phyloP scores from a whole-genome alignment of 176 grass and related monocot genomes.

The Saccharum officinarum region DNA sequence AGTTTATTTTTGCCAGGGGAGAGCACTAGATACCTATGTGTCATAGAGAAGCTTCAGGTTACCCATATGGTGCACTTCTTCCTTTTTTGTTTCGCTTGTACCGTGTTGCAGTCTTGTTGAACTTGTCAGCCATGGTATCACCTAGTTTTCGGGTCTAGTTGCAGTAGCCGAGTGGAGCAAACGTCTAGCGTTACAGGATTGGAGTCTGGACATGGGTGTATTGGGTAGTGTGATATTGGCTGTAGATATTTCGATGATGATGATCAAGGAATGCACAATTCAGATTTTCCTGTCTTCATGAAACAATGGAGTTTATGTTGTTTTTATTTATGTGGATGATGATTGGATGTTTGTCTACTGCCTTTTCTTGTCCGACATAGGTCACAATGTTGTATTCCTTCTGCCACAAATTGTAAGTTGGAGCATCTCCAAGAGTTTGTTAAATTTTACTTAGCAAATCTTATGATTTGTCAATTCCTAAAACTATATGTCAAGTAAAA shows the following conservation, averaged over 20 bases:
- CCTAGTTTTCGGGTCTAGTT: constrained; percentile 4
- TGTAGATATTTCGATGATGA: constrained; percentile 33
- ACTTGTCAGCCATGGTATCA: background rate
- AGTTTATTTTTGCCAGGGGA: constrained; percentile 18
- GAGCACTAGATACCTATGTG: background rate
- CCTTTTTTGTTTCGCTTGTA: background rate
- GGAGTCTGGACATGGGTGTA: background rate
- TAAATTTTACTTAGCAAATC: too few species aligned
- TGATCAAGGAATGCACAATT: background rate
- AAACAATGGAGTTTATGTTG: background rate
- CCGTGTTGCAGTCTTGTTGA: background rate
- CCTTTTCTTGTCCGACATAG: background rate
- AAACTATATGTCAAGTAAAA: too few species aligned
- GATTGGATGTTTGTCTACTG: background rate
- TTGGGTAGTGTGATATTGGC: background rate
- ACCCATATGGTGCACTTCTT: background rate
- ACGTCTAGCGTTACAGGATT: constrained; percentile 27
- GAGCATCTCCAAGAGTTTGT: too few species aligned
- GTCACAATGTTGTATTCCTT: too few species aligned
- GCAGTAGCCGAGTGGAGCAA: constrained; percentile 10
- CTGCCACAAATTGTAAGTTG: background rate
- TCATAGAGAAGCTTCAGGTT: background rate
- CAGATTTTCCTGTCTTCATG: background rate
- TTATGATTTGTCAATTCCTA: too few species aligned
- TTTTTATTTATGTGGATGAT: background rate